phyloP scores from a whole-genome alignment of 208 protist species.

The Lotmaria passim region DNA sequence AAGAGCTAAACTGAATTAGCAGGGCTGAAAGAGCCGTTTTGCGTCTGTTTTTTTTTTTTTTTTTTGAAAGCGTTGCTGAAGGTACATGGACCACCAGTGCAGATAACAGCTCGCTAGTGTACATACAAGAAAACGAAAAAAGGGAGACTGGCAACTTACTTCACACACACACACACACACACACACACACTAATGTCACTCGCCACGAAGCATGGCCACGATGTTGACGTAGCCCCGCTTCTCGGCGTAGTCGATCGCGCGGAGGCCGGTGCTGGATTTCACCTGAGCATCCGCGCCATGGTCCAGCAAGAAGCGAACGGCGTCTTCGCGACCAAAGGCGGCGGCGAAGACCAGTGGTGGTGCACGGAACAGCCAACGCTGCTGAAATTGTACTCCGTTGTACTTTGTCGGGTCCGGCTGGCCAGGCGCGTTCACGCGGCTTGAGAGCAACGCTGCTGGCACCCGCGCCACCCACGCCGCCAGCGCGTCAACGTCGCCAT shows the following conservation, averaged over 20 bases:
- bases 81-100: too few relatives aligned
- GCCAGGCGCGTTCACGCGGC: slow-evolving; percentile 61
- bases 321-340: slow-evolving; percentile 77
- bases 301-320: slow-evolving; percentile 63
- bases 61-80: too few relatives aligned
- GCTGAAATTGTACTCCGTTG: slow-evolving; percentile 71
- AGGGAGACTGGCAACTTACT: too few relatives aligned
- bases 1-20: not conserved
- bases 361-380: slow-evolving; percentile 74
- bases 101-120: too few relatives aligned
- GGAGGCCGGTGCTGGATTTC: slow-evolving; percentile 66
- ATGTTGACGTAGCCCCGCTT: slow-evolving; percentile 71
- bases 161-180: not conserved
- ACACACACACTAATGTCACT: not conserved
- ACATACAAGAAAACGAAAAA: too few relatives aligned
- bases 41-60: too few relatives aligned
- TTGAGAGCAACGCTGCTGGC: not conserved
- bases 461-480: slow-evolving; percentile 33
- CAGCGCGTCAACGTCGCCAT: slow-evolving; percentile 66
- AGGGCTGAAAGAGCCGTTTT: too few relatives aligned
- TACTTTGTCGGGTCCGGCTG: slow-evolving; percentile 69
- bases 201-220: slow-evolving; percentile 48
- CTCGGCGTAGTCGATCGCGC: slow-evolving; percentile 70
- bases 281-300: slow-evolving; percentile 53
- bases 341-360: slow-evolving; percentile 80